phyloP scores from a whole-genome alignment of 768 basidiomycete genomes.

The Tricholoma terreum region DNA sequence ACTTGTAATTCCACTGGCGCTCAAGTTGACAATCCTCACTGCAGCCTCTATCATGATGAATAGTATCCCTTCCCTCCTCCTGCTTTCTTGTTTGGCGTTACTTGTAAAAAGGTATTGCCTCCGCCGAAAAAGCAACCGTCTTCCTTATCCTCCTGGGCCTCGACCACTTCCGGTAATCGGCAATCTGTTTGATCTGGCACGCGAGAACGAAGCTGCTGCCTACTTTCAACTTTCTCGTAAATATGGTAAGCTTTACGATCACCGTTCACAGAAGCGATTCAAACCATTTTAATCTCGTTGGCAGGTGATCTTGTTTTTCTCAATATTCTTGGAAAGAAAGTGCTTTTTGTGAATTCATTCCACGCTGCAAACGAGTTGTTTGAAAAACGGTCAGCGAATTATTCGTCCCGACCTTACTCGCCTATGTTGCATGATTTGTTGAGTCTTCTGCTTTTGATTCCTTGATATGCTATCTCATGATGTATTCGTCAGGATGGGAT shows the following conservation, averaged over 20 bases:
- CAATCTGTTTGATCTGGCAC: slow-evolving; percentile 47
- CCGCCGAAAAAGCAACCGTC: slow-evolving; percentile 7
- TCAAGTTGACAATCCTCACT: slow-evolving; percentile 4
- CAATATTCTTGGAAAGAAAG: slow-evolving; percentile 45
- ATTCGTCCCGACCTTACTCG: slow-evolving; percentile 49
- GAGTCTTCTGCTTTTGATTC: slow-evolving; percentile 10
- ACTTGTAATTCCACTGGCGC: too few species aligned
- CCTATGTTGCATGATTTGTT: slow-evolving; percentile 52
- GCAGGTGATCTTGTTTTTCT: slow-evolving; percentile 55
- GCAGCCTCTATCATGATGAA: slow-evolving; percentile 6
- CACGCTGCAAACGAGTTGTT: slow-evolving; percentile 48
- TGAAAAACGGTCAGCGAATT: slow-evolving; percentile 53
- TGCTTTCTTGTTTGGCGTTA: not conserved
- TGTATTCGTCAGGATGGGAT: slow-evolving; percentile 27
- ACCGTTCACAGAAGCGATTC: not conserved
- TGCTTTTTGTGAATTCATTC: slow-evolving; percentile 44
- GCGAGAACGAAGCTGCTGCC: slow-evolving; percentile 33
- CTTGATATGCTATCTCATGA: not conserved
- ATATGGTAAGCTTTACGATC: slow-evolving; percentile 33
- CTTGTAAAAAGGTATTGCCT: not conserved
- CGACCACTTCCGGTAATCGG: slow-evolving; percentile 50
- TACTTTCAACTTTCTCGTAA: slow-evolving; percentile 40
- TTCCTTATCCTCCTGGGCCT: slow-evolving; percentile 55
- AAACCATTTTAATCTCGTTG: not conserved
- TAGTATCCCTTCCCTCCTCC: not conserved